Conservation (phyloP, 495 filamentous ascomycete species). For the Penicillium manginii region DNA sequence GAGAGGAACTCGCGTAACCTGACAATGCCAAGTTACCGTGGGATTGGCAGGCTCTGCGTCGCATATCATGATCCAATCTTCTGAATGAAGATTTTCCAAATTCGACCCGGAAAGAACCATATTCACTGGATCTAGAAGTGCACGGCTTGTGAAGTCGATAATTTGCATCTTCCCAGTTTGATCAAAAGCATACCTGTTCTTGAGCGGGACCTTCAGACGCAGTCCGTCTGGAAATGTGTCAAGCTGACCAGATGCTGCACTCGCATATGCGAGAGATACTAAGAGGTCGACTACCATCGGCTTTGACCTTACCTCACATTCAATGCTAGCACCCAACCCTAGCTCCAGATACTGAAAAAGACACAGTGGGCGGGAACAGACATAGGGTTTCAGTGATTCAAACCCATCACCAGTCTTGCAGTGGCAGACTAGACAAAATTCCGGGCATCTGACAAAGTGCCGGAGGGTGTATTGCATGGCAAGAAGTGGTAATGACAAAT, state of each 20-base stretch:
- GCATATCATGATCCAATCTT: conserved; percentile 60
- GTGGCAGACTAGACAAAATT: conserved; percentile 89
- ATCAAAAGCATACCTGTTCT: not conserved
- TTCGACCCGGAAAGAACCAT: conserved; percentile 48
- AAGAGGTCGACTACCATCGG: conserved; percentile 87
- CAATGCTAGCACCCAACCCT: conserved; percentile 82
- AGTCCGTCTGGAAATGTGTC: conserved; percentile 71
- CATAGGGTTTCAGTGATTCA: conserved; percentile 89
- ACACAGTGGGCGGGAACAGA: conserved; percentile 80
- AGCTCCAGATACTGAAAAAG: conserved; percentile 91
- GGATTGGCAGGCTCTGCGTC: conserved; percentile 36
- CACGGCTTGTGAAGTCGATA: not conserved
- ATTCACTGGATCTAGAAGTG: conserved; percentile 31
- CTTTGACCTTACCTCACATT: conserved; percentile 80
- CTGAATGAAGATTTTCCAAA: conserved; percentile 39
- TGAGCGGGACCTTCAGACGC: conserved; percentile 64
- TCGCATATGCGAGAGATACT: conserved; percentile 77
- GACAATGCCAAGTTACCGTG: conserved; percentile 19
- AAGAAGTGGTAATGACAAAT: conserved; percentile 67
- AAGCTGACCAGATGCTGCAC: conserved; percentile 49
- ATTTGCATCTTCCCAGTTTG: not conserved
- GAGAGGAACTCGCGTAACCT: conserved; percentile 7
- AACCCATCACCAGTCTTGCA: conserved; percentile 69
- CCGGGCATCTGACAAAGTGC: conserved; percentile 80
- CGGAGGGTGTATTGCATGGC: conserved; percentile 81